Evolutionary conservation across 179 eudicot species (phyloP).

Genomic region (Beta macrorhiza): DNA sequence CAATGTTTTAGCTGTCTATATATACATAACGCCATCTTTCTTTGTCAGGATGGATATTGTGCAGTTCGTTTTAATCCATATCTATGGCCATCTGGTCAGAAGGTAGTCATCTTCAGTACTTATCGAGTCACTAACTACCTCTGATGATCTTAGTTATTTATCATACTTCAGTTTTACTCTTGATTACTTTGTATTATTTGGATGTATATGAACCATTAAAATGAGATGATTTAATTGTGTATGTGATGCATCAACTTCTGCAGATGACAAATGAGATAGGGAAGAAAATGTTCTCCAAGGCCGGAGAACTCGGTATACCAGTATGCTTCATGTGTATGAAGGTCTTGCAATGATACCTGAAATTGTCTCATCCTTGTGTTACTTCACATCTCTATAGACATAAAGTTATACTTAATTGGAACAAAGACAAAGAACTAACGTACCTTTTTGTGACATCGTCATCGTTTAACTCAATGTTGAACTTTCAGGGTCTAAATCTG

Average conservation of each 20-base stretch:
- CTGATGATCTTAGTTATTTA: background rate
- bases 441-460: background rate
- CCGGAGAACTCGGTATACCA: conserved; percentile 85
- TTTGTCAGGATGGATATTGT: conserved; percentile 79
- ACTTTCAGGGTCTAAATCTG: conserved; percentile 69
- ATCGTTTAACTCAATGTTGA: conserved; percentile 3
- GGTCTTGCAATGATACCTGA: conserved; percentile 36
- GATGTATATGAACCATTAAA: background rate
- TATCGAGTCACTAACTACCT: background rate
- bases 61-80: conserved; percentile 98
- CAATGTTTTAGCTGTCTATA: background rate
- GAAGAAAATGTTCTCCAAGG: conserved; percentile 71
- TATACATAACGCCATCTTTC: conserved; percentile 21
- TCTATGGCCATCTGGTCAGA: conserved; percentile 81
- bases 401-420: background rate
- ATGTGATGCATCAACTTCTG: conserved; percentile 11
- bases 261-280: conserved; percentile 93
- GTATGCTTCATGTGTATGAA: conserved; percentile 96
- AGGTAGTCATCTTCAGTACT: conserved; percentile 38
- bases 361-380: background rate
- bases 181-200: background rate
- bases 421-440: background rate
- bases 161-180: background rate
- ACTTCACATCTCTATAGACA: background rate
- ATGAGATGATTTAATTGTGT: background rate